Percentiles rank a stretch among this genome's conserved stretches.
Conservation (phyloP, 2,329 filamentous ascomycete species). For the Bimuria novae-zelandiae region DNA sequence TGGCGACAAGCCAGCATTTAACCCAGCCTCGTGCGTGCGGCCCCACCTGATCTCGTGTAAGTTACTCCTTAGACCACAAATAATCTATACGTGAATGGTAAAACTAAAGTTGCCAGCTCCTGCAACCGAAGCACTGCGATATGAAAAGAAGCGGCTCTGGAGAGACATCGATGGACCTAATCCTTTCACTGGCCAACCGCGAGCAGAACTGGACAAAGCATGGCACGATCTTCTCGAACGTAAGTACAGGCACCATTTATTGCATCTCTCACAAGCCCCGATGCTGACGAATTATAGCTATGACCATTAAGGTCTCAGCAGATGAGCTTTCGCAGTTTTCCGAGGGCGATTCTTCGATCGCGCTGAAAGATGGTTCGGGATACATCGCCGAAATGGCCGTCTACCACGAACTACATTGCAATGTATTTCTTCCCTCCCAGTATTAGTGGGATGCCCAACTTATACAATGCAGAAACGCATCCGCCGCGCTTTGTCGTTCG, state of each 20-base stretch:
- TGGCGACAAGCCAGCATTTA: background rate
- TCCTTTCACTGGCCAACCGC: conserved; percentile 5
- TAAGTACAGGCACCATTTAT: background rate
- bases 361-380: conserved; percentile 14
- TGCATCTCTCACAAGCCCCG: too few relatives aligned
- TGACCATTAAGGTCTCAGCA: conserved; percentile 8
- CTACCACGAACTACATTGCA: conserved; percentile 19
- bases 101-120: conserved; percentile 1
- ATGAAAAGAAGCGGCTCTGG: conserved; percentile 9
- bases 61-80: too few relatives aligned
- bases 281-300: conserved; percentile 3
- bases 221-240: conserved; percentile 11
- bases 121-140: background rate
- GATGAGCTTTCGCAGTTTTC: conserved; percentile 2
- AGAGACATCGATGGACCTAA: conserved; percentile 9
- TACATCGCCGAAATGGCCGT: conserved; percentile 12
- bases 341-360: conserved; percentile 5
- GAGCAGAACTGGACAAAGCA: conserved; percentile 13
- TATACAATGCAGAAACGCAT: conserved; percentile 9
- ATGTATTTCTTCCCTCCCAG: conserved; percentile 1
- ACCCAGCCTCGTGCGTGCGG: background rate
- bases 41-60: conserved; percentile 6
- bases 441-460: too few relatives aligned
- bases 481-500: conserved; percentile 2
- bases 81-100: too few relatives aligned